Evolutionary conservation across 2,329 filamentous ascomycete species (phyloP).

Genomic region (Alternaria sp.): DNA sequence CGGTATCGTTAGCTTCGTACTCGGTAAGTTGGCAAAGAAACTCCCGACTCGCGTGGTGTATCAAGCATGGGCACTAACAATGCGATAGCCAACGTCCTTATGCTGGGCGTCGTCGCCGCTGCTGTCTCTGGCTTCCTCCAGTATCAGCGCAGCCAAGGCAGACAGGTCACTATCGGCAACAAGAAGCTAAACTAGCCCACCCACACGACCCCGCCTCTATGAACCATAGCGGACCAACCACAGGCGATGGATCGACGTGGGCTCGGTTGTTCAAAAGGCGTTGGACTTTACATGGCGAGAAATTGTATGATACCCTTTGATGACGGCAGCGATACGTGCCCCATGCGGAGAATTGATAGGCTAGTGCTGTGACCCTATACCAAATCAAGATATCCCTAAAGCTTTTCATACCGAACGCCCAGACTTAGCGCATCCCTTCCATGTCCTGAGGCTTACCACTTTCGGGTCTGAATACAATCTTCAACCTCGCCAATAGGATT

Average conservation of each 20-base stretch:
- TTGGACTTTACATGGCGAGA: neutral
- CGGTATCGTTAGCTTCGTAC: conserved; percentile 45
- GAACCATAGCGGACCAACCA: neutral
- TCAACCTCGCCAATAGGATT: neutral
- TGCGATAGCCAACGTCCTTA: conserved; percentile 44
- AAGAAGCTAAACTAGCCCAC: conserved; percentile 49
- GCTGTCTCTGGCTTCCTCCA: conserved; percentile 48
- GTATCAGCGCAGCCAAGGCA: conserved; percentile 50
- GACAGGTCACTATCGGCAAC: conserved; percentile 46
- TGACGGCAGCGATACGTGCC: conserved; percentile 3
- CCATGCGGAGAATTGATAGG: conserved; percentile 1
- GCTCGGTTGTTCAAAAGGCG: neutral
- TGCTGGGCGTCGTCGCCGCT: conserved; percentile 46
- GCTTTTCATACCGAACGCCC: neutral
- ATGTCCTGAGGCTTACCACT: conserved; percentile 8
- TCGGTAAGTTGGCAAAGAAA: conserved; percentile 34
- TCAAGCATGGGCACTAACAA: conserved; percentile 18
- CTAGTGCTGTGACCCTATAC: neutral
- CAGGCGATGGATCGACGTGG: neutral
- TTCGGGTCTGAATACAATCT: conserved; percentile 14
- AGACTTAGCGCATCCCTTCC: neutral
- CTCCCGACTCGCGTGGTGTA: neutral
- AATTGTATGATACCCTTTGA: conserved; percentile 15
- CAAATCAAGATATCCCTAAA: conserved; percentile 2
- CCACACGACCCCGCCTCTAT: neutral